Evolutionary conservation across 106 monocot genomes (phyloP).

Genomic region (Platanthera zijinensis): DNA sequence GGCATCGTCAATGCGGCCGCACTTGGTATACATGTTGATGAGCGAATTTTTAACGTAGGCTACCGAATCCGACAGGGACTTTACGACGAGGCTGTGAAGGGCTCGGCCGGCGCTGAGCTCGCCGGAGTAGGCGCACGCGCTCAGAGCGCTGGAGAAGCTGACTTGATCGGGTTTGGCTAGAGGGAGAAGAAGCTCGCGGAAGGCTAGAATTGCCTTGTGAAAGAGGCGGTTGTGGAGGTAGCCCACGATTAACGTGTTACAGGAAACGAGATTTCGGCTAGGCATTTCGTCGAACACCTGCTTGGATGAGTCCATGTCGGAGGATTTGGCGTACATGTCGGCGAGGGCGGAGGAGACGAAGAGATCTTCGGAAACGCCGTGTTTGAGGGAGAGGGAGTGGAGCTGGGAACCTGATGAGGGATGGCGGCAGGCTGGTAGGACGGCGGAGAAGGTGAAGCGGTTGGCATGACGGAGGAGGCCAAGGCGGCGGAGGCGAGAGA

Average conservation of each 20-base stretch:
- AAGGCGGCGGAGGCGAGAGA: not conserved
- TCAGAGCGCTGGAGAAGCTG: conserved; percentile 36
- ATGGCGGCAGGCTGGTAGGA: not conserved
- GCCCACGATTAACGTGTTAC: conserved; percentile 63
- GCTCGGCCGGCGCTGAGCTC: conserved; percentile 47
- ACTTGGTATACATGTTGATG: conserved; percentile 55
- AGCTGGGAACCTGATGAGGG: not conserved
- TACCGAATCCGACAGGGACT: conserved; percentile 14
- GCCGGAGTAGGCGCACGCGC: conserved; percentile 48
- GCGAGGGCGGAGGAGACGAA: conserved; percentile 4
- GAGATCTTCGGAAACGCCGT: not conserved
- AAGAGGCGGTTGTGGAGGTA: conserved; percentile 21
- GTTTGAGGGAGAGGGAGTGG: conserved; percentile 1
- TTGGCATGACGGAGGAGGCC: not conserved
- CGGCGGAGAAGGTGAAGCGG: not conserved
- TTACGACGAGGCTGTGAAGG: conserved; percentile 31
- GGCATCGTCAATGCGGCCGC: conserved; percentile 40
- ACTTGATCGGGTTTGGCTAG: conserved; percentile 34
- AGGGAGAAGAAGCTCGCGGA: conserved; percentile 23
- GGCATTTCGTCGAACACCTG: conserved; percentile 42
- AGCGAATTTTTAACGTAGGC: conserved; percentile 40
- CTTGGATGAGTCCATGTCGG: not conserved
- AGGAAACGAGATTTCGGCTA: conserved; percentile 30
- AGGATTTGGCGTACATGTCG: conserved; percentile 6
- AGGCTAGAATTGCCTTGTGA: conserved; percentile 29